Conservation (phyloP, 1,284 basidiomycete species). For the Cryptococcus sp. region DNA sequence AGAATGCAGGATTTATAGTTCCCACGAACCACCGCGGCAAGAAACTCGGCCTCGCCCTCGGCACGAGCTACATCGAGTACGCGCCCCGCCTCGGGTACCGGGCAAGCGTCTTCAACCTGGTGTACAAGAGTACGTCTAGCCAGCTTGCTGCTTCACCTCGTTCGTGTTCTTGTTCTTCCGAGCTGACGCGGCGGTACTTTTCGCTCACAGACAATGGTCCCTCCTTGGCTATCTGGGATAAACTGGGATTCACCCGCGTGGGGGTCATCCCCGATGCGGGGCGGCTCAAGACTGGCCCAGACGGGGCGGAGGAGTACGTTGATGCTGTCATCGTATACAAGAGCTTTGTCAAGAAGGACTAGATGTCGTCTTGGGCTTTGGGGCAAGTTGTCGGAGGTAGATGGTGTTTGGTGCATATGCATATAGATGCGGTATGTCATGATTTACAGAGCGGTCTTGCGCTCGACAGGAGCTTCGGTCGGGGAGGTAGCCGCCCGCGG, state of each 20-base stretch:
- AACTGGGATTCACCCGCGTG: constrained; percentile 73
- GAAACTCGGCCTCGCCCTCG: constrained; percentile 71
- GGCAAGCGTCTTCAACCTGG: constrained; percentile 89
- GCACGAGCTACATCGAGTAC: constrained; percentile 74
- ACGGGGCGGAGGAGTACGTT: constrained; percentile 75
- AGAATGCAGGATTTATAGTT: constrained; percentile 77
- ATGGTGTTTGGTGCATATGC: not conserved
- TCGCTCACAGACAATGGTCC: constrained; percentile 53
- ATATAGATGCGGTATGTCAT: not conserved
- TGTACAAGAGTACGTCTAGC: constrained; percentile 66
- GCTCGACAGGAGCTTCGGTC: not conserved
- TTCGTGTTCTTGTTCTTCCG: not conserved
- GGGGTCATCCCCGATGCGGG: constrained; percentile 85
- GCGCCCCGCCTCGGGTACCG: constrained; percentile 70
- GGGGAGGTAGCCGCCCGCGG: not conserved
- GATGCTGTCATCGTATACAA: constrained; percentile 86
- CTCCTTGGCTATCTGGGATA: constrained; percentile 73
- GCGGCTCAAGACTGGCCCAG: constrained; percentile 59
- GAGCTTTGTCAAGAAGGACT: constrained; percentile 56
- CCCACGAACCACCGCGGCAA: constrained; percentile 63
- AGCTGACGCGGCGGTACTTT: constrained; percentile 32
- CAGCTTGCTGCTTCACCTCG: not conserved
- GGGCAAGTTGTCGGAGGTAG: not conserved
- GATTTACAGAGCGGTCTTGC: constrained; percentile 15
- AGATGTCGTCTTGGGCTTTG: not conserved